Percentiles rank a stretch among this genome's conserved stretches.
Evolutionary conservation across 2,329 filamentous ascomycete species (phyloP).

Genomic region (Ceratocystis diversiconidia): DNA sequence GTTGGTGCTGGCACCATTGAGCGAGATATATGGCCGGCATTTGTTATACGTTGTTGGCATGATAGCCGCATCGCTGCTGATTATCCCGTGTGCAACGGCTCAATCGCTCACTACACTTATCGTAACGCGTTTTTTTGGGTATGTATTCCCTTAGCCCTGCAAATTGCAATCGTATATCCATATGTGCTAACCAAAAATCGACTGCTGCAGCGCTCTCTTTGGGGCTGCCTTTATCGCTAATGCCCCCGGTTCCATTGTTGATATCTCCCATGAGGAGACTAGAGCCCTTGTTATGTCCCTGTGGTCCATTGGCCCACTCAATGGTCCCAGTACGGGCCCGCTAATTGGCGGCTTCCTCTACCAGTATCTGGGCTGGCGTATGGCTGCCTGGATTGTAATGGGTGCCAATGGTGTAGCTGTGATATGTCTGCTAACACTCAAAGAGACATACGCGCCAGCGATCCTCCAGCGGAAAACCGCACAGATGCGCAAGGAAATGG

Average conservation of each 20-base stretch:
- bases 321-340: conserved; percentile 40
- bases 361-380: conserved; percentile 71
- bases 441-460: conserved; percentile 64
- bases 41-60: conserved; percentile 57
- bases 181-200: conserved; percentile 18
- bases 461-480: conserved; percentile 54
- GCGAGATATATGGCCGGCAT: conserved; percentile 53
- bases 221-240: conserved; percentile 73
- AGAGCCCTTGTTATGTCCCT: conserved; percentile 71
- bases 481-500: conserved; percentile 49
- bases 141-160: conserved; percentile 23
- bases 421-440: conserved; percentile 42
- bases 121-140: conserved; percentile 60
- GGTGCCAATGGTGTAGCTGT: conserved; percentile 54
- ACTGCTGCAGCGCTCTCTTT: conserved; percentile 39
- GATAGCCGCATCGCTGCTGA: conserved; percentile 48
- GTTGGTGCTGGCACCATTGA: conserved; percentile 59
- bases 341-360: conserved; percentile 57
- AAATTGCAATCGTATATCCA: conserved; percentile 2
- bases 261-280: conserved; percentile 68
- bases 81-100: conserved; percentile 58
- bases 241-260: conserved; percentile 66
- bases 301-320: conserved; percentile 73
- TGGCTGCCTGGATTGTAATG: conserved; percentile 69
- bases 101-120: conserved; percentile 54